A percentile compares a stretch with the other conserved stretches of the same genome.
phyloP scores from a whole-genome alignment of 208 protist species.

The Acanthamoeba lenticulata region DNA sequence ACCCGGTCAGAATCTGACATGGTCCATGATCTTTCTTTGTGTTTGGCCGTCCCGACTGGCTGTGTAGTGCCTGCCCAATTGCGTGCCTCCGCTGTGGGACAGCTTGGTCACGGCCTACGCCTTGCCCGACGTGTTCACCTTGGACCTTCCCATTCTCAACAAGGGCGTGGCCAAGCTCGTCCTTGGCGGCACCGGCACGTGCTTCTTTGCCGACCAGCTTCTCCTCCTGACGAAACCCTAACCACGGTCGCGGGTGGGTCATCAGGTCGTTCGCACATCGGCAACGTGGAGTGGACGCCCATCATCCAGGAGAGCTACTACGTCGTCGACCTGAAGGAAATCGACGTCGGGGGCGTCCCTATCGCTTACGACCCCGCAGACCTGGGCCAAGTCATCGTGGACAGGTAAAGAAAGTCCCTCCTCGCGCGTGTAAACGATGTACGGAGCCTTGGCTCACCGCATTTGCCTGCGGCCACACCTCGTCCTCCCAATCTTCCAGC shows the following conservation, averaged over 20 bases:
- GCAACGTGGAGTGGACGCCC: not conserved
- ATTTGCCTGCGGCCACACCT: not conserved
- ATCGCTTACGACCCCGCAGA: not conserved
- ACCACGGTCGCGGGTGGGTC: not conserved
- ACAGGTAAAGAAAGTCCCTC: too few species aligned
- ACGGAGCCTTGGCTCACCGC: not conserved
- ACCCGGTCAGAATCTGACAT: not conserved
- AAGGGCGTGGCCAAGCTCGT: constrained; percentile 1
- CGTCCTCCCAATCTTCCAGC: not conserved
- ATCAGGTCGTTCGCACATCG: not conserved
- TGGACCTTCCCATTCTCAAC: not conserved
- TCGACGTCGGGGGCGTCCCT: not conserved
- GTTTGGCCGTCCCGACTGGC: not conserved
- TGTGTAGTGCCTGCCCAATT: constrained; percentile 24
- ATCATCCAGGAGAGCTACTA: constrained; percentile 60
- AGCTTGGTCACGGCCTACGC: constrained; percentile 15
- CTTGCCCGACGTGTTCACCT: not conserved
- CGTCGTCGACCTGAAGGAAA: constrained; percentile 49
- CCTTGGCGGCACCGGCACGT: constrained; percentile 10
- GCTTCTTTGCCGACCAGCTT: not conserved
- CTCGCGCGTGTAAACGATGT: not conserved
- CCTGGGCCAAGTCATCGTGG: constrained; percentile 51
- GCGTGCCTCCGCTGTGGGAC: not conserved
- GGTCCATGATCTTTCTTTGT: not conserved
- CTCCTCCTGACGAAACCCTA: not conserved